Conservation (phyloP, 306 rosid species). For the Quercus rubra region DNA sequence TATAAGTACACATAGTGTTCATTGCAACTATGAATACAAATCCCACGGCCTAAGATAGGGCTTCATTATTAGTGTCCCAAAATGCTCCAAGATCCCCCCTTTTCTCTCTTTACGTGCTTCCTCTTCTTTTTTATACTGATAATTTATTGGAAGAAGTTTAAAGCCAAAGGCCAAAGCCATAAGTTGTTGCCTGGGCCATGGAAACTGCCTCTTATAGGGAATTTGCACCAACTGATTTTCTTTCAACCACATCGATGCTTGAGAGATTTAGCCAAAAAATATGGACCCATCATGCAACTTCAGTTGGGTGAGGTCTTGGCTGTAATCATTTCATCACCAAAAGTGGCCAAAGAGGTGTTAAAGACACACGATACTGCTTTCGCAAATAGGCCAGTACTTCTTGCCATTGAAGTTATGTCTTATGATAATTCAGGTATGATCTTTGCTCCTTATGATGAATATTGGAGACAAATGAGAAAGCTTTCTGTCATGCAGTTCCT, state of each 20-base stretch:
- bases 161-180: neutral
- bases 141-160: neutral
- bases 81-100: neutral
- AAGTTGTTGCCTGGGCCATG: constrained; percentile 10
- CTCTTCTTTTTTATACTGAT: neutral
- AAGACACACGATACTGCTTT: neutral
- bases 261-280: neutral
- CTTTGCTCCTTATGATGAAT: constrained; percentile 12
- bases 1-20: no score
- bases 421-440: neutral
- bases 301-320: constrained; percentile 4
- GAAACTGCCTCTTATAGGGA: constrained; percentile 13
- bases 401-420: neutral
- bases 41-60: no score
- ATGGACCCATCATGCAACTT: constrained; percentile 1
- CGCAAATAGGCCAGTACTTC: neutral
- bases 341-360: neutral
- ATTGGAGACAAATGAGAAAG: constrained; percentile 4
- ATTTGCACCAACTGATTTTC: constrained; percentile 14
- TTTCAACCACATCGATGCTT: neutral
- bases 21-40: no score
- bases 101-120: neutral
- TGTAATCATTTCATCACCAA: constrained; percentile 4
- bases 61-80: no score
- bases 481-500: neutral